Evolutionary conservation across 192 early-diverging fungal genomes (phyloP), one percentile per base, ranked within the genome.

Genomic region (Coemansia sp.): DNA sequence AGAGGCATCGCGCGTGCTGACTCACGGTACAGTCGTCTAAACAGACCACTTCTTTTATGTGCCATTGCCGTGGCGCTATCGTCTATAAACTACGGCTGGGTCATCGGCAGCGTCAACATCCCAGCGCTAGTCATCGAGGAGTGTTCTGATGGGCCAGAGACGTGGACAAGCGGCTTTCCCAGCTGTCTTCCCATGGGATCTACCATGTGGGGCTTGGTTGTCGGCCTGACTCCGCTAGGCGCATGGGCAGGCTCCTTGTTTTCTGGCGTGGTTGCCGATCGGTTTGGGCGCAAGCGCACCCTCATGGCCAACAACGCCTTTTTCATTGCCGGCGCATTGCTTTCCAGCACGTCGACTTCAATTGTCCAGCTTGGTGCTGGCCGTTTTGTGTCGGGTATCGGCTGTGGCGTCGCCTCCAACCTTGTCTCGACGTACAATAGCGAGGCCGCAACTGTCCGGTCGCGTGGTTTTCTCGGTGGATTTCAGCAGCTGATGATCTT

Each of bases 401-500:
- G 88, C 4, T 85, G 85, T 42, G 94, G 94, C 11, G 76, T 87
- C 27, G 85, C 74, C 2, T 83, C 84, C 24, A 93, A 92, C 14
- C 84, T 91, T 24, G 87, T 90, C 6, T 91, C 94, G 1, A 86
- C 87, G 44, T 94, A 92, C 72, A 83, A 93, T 39, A 82, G 87
- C 50, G 94, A 94, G 58, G 77, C 88, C 17, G 82, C 87, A 4
- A 90, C 94, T 2, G 69, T 83, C 38, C 68, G 72, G 9, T 66
- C 83, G n/a, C 80, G 91, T 7, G 94, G 94, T 0, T 72, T 83
- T 32, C 82, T 93, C 32, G 93, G 87, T 68, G 82, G 87, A n/a
- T 81, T 89, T 63, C 93, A 93, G 72, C 94, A 96, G 76, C 68
- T 93, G 48, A 87, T 88, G 34, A 91, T 93, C 53, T 87, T 94